phyloP scores from a whole-genome alignment of 2,329 filamentous ascomycete genomes.

The Aspergillus piperis region DNA sequence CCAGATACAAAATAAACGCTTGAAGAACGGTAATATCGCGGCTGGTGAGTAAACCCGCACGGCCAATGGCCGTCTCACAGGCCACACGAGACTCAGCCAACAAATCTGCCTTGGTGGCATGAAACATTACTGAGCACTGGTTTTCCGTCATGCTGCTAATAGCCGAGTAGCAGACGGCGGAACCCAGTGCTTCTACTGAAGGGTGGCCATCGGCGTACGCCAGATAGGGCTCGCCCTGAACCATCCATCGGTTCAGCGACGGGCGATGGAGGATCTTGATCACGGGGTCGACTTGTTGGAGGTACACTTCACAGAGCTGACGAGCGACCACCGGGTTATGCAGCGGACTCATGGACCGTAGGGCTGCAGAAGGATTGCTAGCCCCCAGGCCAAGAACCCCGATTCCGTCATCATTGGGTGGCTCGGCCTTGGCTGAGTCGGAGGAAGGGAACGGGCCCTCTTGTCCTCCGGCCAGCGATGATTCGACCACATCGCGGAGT shows the following conservation, averaged over 20 bases:
- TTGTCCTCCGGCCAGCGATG: too few relatives aligned
- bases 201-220: not conserved
- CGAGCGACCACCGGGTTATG: not conserved
- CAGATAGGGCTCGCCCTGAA: conserved; percentile 14
- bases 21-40: conserved; percentile 33
- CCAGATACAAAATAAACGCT: conserved; percentile 30
- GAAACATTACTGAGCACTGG: not conserved
- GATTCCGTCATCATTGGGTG: not conserved
- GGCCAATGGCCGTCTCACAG: not conserved
- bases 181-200: conserved; percentile 17
- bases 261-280: conserved; percentile 25
- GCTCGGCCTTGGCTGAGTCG: not conserved
- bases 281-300: conserved; percentile 23
- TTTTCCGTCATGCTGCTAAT: not conserved
- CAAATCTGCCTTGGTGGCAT: conserved; percentile 16
- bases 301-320: conserved; percentile 19
- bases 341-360: not conserved
- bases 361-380: not conserved
- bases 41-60: conserved; percentile 27
- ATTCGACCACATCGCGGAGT: not conserved
- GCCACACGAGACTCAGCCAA: too few relatives aligned
- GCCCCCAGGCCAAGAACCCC: not conserved
- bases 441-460: too few relatives aligned
- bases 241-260: conserved; percentile 17
- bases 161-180: conserved; percentile 23